Evolutionary conservation across 2,329 filamentous ascomycete genomes (phyloP).

Genomic region (Venturia oleaginea): DNA sequence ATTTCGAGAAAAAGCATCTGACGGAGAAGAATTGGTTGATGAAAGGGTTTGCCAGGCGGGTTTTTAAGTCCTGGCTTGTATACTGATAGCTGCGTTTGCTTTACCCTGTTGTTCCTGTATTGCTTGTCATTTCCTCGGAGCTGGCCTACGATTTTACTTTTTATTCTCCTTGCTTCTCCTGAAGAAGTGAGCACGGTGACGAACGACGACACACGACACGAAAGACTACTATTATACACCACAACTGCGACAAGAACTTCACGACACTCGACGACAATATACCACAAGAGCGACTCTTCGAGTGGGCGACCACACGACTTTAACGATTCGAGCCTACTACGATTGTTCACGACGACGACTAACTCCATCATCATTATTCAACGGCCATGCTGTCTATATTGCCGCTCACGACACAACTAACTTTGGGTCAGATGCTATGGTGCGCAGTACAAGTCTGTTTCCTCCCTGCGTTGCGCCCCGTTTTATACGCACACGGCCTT

Average conservation of each 20-base stretch:
- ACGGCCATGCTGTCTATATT: neutral
- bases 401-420: neutral
- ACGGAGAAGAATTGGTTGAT: conserved; percentile 11
- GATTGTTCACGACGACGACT: conserved; percentile 10
- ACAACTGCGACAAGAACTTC: conserved; percentile 7
- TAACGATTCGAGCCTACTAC: conserved; percentile 14
- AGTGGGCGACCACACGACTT: conserved; percentile 13
- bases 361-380: neutral
- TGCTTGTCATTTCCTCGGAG: neutral
- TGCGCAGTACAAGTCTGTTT: neutral
- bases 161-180: neutral
- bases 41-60: neutral
- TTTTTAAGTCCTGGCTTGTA: conserved; percentile 8
- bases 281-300: conserved; percentile 11
- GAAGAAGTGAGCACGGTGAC: neutral
- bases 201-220: conserved; percentile 3
- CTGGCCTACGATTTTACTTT: conserved; percentile 1
- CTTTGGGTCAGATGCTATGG: neutral
- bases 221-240: neutral
- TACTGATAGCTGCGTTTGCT: conserved; percentile 9
- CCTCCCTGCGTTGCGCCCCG: neutral
- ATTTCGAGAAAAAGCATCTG: conserved; percentile 13
- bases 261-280: conserved; percentile 13
- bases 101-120: neutral
- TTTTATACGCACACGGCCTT: neutral